Conservation (phyloP, 345 rosid species). For the Toxicodendron radicans region DNA sequence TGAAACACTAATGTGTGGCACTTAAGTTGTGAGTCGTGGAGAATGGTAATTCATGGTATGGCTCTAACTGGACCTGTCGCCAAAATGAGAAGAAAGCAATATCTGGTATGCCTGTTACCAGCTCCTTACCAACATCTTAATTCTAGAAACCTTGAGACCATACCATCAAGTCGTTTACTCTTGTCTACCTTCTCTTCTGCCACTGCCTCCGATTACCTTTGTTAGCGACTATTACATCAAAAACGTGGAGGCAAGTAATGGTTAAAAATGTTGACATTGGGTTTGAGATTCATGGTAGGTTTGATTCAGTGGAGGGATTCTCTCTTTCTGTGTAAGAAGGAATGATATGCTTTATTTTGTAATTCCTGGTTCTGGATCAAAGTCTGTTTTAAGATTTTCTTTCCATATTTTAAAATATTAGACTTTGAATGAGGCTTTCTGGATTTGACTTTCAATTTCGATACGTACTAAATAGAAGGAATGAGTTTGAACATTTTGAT, state of each 20-base stretch:
- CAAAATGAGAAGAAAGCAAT: neutral
- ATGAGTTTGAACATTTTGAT: too few species aligned
- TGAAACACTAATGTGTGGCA: neutral
- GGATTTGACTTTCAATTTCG: too few species aligned
- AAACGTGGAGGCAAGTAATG: neutral
- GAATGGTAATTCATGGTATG: neutral
- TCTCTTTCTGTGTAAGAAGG: neutral
- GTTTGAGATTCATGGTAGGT: neutral
- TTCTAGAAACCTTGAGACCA: neutral
- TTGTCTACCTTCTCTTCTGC: neutral
- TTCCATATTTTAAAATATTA: too few species aligned
- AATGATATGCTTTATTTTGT: neutral
- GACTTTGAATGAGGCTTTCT: too few species aligned
- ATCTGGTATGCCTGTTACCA: too few species aligned
- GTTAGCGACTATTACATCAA: too few species aligned
- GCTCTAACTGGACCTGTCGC: neutral
- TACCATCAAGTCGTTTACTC: neutral
- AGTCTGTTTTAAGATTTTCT: too few species aligned
- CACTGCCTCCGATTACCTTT: too few species aligned
- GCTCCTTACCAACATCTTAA: too few species aligned
- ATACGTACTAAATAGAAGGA: too few species aligned
- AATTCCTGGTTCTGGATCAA: neutral
- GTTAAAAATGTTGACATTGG: neutral
- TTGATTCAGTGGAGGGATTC: neutral
- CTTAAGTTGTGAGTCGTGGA: neutral